Evolutionary conservation across 108 stramenopile species (phyloP).

Genomic region (Discostella stelligeroides): DNA sequence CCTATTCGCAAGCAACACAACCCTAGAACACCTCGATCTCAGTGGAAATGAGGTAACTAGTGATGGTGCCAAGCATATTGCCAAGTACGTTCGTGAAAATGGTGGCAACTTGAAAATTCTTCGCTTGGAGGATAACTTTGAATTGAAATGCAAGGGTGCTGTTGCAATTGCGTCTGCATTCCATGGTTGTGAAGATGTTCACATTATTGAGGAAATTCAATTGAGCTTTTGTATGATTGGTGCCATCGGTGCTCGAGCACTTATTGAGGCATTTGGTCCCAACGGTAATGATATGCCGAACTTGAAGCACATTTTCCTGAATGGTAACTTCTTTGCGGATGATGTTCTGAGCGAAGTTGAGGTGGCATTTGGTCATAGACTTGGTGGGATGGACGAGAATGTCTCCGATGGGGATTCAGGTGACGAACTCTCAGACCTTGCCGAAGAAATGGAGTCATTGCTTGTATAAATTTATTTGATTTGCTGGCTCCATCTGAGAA

Average conservation of each 20-base stretch:
- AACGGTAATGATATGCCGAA: conserved; percentile 46
- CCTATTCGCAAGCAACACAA: conserved; percentile 45
- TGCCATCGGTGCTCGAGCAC: conserved; percentile 47
- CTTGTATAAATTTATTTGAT: too few species aligned
- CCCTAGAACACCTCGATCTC: conserved; percentile 51
- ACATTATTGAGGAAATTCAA: conserved; percentile 45
- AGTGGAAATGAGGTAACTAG: conserved; percentile 44
- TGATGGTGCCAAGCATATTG: conserved; percentile 51
- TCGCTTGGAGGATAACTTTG: conserved; percentile 58
- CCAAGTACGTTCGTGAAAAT: conserved; percentile 46
- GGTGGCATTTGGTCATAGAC: conserved; percentile 41
- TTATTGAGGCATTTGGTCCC: conserved; percentile 53
- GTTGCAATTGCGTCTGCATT: conserved; percentile 39
- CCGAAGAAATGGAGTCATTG: too few species aligned
- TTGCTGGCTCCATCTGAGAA: too few species aligned
- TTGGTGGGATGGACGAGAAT: conserved; percentile 55
- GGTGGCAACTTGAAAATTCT: conserved; percentile 43
- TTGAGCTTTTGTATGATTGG: conserved; percentile 38
- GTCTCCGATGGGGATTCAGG: conserved; percentile 53
- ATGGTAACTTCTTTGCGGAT: conserved; percentile 48
- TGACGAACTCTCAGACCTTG: too few species aligned
- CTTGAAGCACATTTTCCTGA: conserved; percentile 38
- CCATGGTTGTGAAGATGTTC: conserved; percentile 42
- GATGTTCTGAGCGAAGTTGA: conserved; percentile 40
- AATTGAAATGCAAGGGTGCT: conserved; percentile 44